Evolutionary conservation across 164 flowering plant species (phyloP), one percentile per base, ranked within the genome.

Genomic region (Vitis rotundifolia): DNA sequence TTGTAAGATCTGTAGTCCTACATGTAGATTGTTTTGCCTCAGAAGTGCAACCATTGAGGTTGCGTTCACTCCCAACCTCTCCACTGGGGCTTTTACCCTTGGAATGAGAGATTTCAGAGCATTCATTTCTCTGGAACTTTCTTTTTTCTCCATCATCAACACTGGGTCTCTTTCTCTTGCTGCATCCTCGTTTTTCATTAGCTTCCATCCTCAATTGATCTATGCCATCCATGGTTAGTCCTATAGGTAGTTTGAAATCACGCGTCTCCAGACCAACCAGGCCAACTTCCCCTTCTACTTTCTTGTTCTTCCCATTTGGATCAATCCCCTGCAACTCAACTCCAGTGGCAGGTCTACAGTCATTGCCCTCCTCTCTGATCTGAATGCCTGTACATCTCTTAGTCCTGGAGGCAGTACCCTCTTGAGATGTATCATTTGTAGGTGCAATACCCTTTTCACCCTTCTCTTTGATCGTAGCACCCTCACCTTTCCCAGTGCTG

Each of bases 1-100:
- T 55, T 9, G 65, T 71, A 0, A 66, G 75, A 15, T 71, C 68
- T 0, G 68, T 10, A 28, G 19, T 71, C 78, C 78, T 71, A 54
- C 67, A 29, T 3, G 22, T 0, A 8, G 68, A 68, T 1, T 49
- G 22, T 29, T 29, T 75, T 31, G 11, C 22, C 26, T 8, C 62
- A 1, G 19, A 14, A 52, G 14, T 7, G 70, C 28, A 10, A 7
- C 28, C 14, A 7, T 9, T 11, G 2, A 22, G 57, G 18, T 26
- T 29, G 28, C 29, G 1, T 18, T 63, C 52, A 12, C 14, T 49
- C n/a, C 18, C 44, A 9, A 49, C 18, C 49, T 53, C 66, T 13
- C n/a, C 56, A 11, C 14, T 53, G 1, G 56, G 56, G 7, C n/a
- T 53, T n/a, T 53, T 53, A 11, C 56, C 3, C 2, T 14, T 53